Evolutionary conservation across 495 filamentous ascomycete species (phyloP).

Genomic region (Xylaria acuta): DNA sequence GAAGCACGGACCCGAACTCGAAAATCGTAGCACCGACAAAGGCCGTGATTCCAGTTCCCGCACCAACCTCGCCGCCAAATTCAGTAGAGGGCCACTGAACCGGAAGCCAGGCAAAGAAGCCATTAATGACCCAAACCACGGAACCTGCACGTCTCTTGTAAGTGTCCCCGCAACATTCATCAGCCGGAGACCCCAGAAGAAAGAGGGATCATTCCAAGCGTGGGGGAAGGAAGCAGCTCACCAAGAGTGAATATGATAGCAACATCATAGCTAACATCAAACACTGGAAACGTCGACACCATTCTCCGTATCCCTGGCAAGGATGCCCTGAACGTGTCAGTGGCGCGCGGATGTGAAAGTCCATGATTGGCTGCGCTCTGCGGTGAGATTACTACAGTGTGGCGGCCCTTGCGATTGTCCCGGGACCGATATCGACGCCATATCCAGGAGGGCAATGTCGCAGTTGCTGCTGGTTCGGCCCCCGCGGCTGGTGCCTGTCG

Average conservation of each 20-base stretch:
- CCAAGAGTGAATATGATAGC: constrained; percentile 69
- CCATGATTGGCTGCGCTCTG: constrained; percentile 33
- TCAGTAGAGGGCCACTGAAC: constrained; percentile 57
- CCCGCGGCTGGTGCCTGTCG: background rate
- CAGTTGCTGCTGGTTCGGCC: background rate
- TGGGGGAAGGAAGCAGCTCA: background rate
- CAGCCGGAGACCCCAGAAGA: background rate
- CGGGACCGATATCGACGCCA: constrained; percentile 60
- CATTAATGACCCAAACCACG: constrained; percentile 71
- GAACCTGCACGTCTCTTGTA: constrained; percentile 43
- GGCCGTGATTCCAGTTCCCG: constrained; percentile 67
- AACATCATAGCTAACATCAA: constrained; percentile 74
- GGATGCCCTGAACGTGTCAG: constrained; percentile 49
- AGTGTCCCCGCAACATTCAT: background rate
- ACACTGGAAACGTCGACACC: constrained; percentile 64
- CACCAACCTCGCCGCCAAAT: constrained; percentile 59
- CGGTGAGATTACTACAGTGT: constrained; percentile 59
- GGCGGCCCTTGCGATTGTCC: constrained; percentile 74
- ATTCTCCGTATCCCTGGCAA: constrained; percentile 59
- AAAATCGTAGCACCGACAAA: constrained; percentile 76
- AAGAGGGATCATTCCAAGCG: background rate
- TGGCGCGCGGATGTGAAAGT: constrained; percentile 50
- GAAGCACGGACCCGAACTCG: constrained; percentile 67
- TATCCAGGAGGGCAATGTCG: constrained; percentile 5
- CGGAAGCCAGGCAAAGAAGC: constrained; percentile 71